Conservation (phyloP, 768 basidiomycete genomes). For the Clathrus columnatus region DNA sequence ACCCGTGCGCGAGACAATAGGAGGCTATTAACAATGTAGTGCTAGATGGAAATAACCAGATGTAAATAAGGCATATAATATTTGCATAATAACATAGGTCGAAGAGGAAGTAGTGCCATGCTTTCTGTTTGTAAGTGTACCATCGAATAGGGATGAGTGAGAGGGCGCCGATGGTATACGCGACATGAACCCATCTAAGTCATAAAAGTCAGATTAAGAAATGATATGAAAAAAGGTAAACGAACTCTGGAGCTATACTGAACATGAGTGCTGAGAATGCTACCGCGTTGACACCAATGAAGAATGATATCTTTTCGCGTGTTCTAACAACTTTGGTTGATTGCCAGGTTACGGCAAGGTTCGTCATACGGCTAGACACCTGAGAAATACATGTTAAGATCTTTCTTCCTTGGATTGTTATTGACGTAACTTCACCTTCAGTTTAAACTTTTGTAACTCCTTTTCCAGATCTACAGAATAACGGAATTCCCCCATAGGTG, state of each 20-base stretch:
- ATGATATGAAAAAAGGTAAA: constrained; percentile 18
- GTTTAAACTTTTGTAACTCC: constrained; percentile 78
- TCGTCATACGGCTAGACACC: constrained; percentile 74
- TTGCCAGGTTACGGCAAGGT: constrained; percentile 80
- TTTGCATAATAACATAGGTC: constrained; percentile 92
- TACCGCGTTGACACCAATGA: constrained; percentile 87
- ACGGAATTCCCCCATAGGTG: constrained; percentile 43
- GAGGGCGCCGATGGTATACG: constrained; percentile 70
- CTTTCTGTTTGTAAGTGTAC: constrained; percentile 84
- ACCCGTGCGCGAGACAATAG: constrained; percentile 87
- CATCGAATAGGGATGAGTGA: constrained; percentile 77
- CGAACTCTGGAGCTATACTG: constrained; percentile 79
- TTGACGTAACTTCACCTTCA: constrained; percentile 49
- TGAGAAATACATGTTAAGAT: constrained; percentile 21
- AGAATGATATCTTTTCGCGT: constrained; percentile 82
- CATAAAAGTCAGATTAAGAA: background rate
- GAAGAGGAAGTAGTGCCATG: constrained; percentile 92
- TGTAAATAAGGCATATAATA: constrained; percentile 81
- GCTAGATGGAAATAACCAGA: constrained; percentile 82
- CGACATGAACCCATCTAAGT: constrained; percentile 75
- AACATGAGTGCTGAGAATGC: constrained; percentile 79
- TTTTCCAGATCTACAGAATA: constrained; percentile 63
- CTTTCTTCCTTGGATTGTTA: background rate
- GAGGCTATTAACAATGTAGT: constrained; percentile 80
- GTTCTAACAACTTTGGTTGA: constrained; percentile 82